phyloP scores from a whole-genome alignment of 2,329 filamentous ascomycete genomes.

The Fusarium sp. region DNA sequence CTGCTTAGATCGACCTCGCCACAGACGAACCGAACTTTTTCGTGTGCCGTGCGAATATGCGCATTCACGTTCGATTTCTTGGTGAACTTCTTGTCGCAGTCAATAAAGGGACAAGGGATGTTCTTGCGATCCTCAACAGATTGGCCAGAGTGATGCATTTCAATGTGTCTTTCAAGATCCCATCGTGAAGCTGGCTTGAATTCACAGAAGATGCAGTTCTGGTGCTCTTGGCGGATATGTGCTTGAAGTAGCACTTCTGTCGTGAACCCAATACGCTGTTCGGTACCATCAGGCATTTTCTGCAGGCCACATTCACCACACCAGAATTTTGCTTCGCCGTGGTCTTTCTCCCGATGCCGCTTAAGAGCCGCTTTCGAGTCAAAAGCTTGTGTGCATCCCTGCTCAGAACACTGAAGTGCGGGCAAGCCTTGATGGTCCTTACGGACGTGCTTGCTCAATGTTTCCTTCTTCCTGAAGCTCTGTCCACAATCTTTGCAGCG shows the following conservation, averaged over 20 bases:
- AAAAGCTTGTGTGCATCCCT: conserved; percentile 74
- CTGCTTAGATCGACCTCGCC: conserved; percentile 72
- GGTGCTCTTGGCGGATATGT: conserved; percentile 79
- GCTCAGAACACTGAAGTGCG: conserved; percentile 75
- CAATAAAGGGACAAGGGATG: conserved; percentile 73
- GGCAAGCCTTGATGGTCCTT: conserved; percentile 78
- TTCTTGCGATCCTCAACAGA: conserved; percentile 72
- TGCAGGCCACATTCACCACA: conserved; percentile 76
- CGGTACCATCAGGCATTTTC: conserved; percentile 54
- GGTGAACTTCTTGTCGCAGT: conserved; percentile 82
- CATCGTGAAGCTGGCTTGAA: conserved; percentile 73
- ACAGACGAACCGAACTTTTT: conserved; percentile 83
- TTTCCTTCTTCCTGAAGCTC: conserved; percentile 88
- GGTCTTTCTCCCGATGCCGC: conserved; percentile 76
- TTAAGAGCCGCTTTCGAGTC: conserved; percentile 78
- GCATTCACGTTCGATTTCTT: conserved; percentile 84
- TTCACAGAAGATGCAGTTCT: conserved; percentile 81
- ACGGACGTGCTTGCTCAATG: conserved; percentile 84
- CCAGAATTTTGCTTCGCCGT: conserved; percentile 77
- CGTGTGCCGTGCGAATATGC: conserved; percentile 82
- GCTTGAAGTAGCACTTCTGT: conserved; percentile 77
- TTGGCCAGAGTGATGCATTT: conserved; percentile 77
- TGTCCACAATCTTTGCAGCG: conserved; percentile 80
- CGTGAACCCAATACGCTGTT: conserved; percentile 70
- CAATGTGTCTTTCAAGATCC: conserved; percentile 80